These are phyloP conservation scores for Orychophragmus violaceus DNA, from an alignment of 345 rosid genomes.

Conservation along the genomic window DNA sequence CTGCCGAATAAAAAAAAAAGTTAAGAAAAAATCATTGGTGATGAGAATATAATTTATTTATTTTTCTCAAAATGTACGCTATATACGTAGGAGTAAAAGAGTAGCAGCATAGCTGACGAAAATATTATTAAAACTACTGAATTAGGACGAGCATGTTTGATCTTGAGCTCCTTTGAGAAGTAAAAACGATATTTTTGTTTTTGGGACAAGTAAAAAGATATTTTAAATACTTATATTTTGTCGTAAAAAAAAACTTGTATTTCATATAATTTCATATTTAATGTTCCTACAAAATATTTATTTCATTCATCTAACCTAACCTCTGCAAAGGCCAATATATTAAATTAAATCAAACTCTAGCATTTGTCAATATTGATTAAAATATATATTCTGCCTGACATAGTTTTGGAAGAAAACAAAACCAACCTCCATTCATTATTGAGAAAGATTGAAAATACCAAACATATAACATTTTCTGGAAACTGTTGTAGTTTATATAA, in stretches of 20 bases:
- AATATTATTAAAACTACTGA: slow-evolving; percentile 20
- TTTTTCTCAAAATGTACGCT: too few relatives aligned
- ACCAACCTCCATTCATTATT: neutral
- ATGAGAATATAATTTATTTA: too few relatives aligned
- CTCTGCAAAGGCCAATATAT: neutral
- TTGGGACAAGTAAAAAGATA: too few relatives aligned
- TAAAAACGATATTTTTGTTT: neutral
- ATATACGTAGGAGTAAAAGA: slow-evolving; percentile 17
- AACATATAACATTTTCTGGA: neutral
- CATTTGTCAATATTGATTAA: neutral
- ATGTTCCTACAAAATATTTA: neutral
- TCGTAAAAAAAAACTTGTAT: too few relatives aligned
- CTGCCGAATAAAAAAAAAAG: too few relatives aligned
- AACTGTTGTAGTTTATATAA: neutral
- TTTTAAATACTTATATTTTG: neutral
- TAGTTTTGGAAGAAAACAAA: slow-evolving; percentile 16
- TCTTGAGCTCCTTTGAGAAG: neutral
- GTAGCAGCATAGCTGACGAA: slow-evolving; percentile 13
- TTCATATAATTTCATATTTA: neutral
- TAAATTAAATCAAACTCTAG: neutral
- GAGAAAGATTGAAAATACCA: neutral
- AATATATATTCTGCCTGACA: slow-evolving; percentile 2
- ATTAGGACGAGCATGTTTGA: slow-evolving; percentile 29
- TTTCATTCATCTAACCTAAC: slow-evolving; percentile 18
- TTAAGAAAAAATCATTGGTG: too few relatives aligned